These are phyloP conservation scores for Fraxinus velutina DNA, from an alignment of 305 asterid genomes.

Conservation along the genomic window DNA sequence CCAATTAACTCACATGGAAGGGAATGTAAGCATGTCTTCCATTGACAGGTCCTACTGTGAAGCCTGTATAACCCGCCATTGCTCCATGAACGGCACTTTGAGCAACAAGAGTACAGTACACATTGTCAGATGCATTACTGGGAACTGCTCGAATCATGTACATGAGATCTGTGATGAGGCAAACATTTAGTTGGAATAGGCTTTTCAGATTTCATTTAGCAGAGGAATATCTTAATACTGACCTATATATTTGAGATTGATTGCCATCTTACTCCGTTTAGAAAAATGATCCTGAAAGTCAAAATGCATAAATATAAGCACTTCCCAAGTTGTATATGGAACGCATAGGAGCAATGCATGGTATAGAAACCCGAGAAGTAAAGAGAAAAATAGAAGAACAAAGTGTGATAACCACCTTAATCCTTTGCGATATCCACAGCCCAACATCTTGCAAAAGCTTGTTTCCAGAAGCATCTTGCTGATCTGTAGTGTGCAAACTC, in stretches of 20 bases:
- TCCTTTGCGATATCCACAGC: slow-evolving; percentile 66
- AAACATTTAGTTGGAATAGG: not conserved
- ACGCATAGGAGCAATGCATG: not conserved
- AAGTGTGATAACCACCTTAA: slow-evolving; percentile 43
- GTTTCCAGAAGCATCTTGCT: slow-evolving; percentile 70
- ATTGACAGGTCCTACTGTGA: slow-evolving; percentile 70
- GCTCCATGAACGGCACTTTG: slow-evolving; percentile 91
- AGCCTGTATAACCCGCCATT: slow-evolving; percentile 90
- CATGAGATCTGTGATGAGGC: slow-evolving; percentile 55
- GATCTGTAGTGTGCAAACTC: slow-evolving; percentile 36
- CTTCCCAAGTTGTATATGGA: not conserved
- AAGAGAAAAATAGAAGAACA: not conserved
- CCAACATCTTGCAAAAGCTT: slow-evolving; percentile 71
- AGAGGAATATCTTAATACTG: slow-evolving; percentile 3
- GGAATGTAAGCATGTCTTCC: slow-evolving; percentile 71
- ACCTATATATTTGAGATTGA: slow-evolving; percentile 79
- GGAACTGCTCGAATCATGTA: slow-evolving; percentile 88
- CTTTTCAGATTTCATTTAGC: not conserved
- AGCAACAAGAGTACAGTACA: slow-evolving; percentile 85
- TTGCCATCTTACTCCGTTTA: slow-evolving; percentile 49
- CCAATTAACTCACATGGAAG: slow-evolving; percentile 49
- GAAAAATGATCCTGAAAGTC: slow-evolving; percentile 59
- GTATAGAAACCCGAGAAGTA: not conserved
- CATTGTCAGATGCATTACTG: slow-evolving; percentile 76
- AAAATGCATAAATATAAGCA: not conserved